phyloP scores from a whole-genome alignment of 768 basidiomycete genomes.

The Cystofilobasidium bisporidii region DNA sequence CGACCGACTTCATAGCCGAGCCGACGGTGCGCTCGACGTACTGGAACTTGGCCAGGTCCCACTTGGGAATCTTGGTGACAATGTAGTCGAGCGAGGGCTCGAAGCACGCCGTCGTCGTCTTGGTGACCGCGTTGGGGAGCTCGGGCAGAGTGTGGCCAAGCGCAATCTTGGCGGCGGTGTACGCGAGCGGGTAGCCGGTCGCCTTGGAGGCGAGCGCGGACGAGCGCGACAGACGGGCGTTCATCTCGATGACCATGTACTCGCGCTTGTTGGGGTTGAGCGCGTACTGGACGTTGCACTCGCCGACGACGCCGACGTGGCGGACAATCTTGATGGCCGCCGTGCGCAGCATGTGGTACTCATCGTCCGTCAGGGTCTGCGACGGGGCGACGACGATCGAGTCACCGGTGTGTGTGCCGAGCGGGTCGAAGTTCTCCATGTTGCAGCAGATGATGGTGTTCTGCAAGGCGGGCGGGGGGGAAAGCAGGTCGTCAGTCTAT shows the following conservation, averaged over 20 bases:
- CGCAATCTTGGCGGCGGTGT: slow-evolving; percentile 97
- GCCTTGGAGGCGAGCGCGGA: slow-evolving; percentile 94
- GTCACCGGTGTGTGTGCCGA: slow-evolving; percentile 97
- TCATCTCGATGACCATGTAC: slow-evolving; percentile 72
- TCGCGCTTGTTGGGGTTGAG: slow-evolving; percentile 84
- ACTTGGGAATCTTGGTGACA: slow-evolving; percentile 98
- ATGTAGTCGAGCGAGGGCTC: slow-evolving; percentile 98
- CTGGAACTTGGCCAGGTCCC: slow-evolving; percentile 96
- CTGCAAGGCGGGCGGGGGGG: slow-evolving; percentile 40
- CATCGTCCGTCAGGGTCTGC: slow-evolving; percentile 91
- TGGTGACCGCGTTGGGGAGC: slow-evolving; percentile 96
- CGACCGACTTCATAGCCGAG: slow-evolving; percentile 97
- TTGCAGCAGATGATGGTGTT: slow-evolving; percentile 87
- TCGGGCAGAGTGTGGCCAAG: slow-evolving; percentile 95
- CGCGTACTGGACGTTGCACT: slow-evolving; percentile 95
- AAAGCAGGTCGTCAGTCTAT: neutral
- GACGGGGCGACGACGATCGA: slow-evolving; percentile 99
- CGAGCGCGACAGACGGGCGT: slow-evolving; percentile 28
- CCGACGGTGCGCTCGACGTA: slow-evolving; percentile 92
- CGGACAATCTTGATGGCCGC: slow-evolving; percentile 93
- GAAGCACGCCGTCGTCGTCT: slow-evolving; percentile 98
- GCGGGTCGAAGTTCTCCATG: slow-evolving; percentile 87
- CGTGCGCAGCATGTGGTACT: slow-evolving; percentile 97
- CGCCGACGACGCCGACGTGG: slow-evolving; percentile 44
- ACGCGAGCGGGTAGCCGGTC: slow-evolving; percentile 96